phyloP scores from a whole-genome alignment of 768 basidiomycete genomes.

The Leccinum longicurvipes region DNA sequence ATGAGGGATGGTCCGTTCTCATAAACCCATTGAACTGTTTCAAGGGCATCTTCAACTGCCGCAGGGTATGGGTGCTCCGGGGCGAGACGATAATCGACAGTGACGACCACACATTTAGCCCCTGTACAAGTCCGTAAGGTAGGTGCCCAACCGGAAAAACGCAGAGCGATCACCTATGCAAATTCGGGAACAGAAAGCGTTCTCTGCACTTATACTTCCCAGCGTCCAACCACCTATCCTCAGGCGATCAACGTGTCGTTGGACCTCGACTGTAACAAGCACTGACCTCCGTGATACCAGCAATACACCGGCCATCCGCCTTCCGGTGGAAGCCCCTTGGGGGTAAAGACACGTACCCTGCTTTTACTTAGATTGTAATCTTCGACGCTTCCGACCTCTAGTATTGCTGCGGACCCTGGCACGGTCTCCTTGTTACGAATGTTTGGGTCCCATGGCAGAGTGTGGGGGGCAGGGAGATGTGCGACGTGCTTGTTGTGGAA shows the following conservation, averaged over 20 bases:
- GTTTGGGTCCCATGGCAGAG: slow-evolving; percentile 58
- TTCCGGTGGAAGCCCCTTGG: slow-evolving; percentile 43
- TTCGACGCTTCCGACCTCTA: slow-evolving; percentile 51
- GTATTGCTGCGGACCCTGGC: slow-evolving; percentile 53
- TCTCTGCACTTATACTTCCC: slow-evolving; percentile 60
- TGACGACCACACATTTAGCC: slow-evolving; percentile 33
- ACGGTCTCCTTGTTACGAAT: slow-evolving; percentile 52
- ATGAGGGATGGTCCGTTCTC: slow-evolving; percentile 46
- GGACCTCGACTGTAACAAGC: background rate
- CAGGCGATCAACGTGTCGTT: background rate
- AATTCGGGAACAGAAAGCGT: slow-evolving; percentile 45
- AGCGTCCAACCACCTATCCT: slow-evolving; percentile 71
- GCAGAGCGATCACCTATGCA: slow-evolving; percentile 23
- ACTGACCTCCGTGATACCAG: slow-evolving; percentile 70
- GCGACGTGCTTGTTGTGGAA: slow-evolving; percentile 55
- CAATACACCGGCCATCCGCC: slow-evolving; percentile 71
- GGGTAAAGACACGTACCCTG: slow-evolving; percentile 62
- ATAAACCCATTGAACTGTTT: slow-evolving; percentile 35
- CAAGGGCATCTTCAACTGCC: slow-evolving; percentile 31
- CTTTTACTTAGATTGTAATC: slow-evolving; percentile 53
- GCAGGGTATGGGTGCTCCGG: slow-evolving; percentile 35
- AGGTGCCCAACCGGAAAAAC: background rate
- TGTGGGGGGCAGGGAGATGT: slow-evolving; percentile 48
- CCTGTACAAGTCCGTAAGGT: slow-evolving; percentile 13
- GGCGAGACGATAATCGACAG: slow-evolving; percentile 33